Conservation (phyloP, 192 early-diverging fungal species). For the Rhizoclosmatium globosum region DNA sequence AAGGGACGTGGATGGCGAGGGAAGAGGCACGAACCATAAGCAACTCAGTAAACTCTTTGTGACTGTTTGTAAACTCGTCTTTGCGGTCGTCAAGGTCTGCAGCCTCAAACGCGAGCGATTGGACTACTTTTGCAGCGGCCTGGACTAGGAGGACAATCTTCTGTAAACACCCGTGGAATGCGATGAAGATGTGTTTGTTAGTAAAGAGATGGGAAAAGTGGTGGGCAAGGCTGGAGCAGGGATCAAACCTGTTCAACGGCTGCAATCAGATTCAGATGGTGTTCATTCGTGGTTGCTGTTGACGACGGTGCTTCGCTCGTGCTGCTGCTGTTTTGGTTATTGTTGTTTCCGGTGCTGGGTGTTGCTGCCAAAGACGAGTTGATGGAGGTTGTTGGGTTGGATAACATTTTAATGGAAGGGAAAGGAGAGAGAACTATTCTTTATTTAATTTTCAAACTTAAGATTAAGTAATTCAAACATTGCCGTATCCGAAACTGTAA, state of each 20-base stretch:
- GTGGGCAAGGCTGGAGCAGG: not conserved
- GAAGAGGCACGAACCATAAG: not conserved
- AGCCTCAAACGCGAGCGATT: not conserved
- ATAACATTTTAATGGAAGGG: too few relatives aligned
- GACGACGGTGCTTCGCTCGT: not conserved
- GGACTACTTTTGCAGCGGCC: not conserved
- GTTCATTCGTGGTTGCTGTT: constrained; percentile 12
- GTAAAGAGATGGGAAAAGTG: not conserved
- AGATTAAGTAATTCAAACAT: too few relatives aligned
- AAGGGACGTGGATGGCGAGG: not conserved
- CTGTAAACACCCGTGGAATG: not conserved
- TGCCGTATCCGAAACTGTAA: too few relatives aligned
- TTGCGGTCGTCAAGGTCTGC: constrained; percentile 13
- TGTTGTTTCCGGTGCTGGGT: not conserved
- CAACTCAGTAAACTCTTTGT: constrained; percentile 5
- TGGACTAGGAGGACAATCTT: constrained; percentile 7
- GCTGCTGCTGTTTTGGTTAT: not conserved
- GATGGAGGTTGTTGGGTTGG: not conserved
- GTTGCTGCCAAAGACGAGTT: not conserved
- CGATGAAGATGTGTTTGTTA: not conserved
- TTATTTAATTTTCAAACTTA: too few relatives aligned
- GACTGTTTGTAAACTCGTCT: not conserved
- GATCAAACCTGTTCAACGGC: constrained; percentile 9
- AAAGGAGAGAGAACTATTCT: too few relatives aligned
- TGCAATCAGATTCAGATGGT: constrained; percentile 8